These are phyloP conservation scores for Myrmaecium sp. DNA, from an alignment of 2,329 filamentous ascomycete species.

Conservation along the genomic window DNA sequence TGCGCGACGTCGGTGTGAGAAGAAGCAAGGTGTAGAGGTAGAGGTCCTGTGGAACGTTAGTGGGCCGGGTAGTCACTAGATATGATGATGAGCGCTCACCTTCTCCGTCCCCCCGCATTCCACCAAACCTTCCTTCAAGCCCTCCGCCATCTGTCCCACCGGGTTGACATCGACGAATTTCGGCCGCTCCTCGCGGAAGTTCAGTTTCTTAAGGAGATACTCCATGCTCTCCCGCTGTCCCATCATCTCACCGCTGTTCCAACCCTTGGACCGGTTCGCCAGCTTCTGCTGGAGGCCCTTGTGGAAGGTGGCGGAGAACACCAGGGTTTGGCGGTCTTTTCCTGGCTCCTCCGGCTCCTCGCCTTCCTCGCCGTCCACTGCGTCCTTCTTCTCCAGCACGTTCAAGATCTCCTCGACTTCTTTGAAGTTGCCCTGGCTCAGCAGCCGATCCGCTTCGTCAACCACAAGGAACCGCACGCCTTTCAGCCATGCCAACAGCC, in stretches of 20 bases:
- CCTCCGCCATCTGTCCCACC: slow-evolving; percentile 69
- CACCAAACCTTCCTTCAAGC: slow-evolving; percentile 74
- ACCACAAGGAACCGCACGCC: slow-evolving; percentile 69
- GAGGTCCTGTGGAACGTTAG: slow-evolving; percentile 44
- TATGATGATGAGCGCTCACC: slow-evolving; percentile 27
- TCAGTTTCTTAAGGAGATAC: slow-evolving; percentile 77
- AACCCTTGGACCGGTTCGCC: slow-evolving; percentile 47
- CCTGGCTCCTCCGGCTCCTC: slow-evolving; percentile 5
- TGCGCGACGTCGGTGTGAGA: slow-evolving; percentile 63
- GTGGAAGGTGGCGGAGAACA: slow-evolving; percentile 94
- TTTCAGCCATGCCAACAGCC: slow-evolving; percentile 53
- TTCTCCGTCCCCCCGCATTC: slow-evolving; percentile 92
- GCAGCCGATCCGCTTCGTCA: slow-evolving; percentile 81
- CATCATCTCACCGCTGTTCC: slow-evolving; percentile 43
- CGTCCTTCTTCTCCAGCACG: slow-evolving; percentile 51
- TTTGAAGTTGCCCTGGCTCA: slow-evolving; percentile 90
- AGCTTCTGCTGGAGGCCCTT: slow-evolving; percentile 84
- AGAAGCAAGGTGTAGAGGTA: slow-evolving; percentile 81
- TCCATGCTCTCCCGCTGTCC: slow-evolving; percentile 72
- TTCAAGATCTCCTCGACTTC: slow-evolving; percentile 79
- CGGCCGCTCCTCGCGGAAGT: slow-evolving; percentile 69
- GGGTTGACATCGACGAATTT: slow-evolving; percentile 91
- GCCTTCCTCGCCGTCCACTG: slow-evolving; percentile 26
- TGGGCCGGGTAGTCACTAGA: slow-evolving; percentile 4
- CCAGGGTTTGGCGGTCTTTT: slow-evolving; percentile 60